A percentile compares a stretch with the other conserved stretches of the same genome.
Conservation (phyloP, 768 basidiomycete genomes). For the Phaeolepiota aurea region DNA sequence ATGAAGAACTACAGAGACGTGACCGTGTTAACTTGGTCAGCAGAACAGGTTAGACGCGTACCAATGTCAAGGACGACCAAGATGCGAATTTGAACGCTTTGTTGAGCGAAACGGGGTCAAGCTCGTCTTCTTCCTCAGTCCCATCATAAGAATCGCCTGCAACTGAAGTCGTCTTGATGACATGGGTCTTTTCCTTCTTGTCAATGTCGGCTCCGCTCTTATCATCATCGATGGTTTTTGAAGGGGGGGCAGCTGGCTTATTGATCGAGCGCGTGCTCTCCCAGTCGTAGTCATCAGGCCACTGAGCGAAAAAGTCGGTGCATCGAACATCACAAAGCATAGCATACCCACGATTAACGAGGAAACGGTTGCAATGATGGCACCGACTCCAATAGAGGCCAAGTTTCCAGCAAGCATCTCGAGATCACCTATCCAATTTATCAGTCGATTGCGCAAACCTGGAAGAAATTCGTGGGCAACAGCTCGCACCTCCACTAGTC, state of each 20-base stretch:
- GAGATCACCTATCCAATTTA: slow-evolving; percentile 18
- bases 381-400: slow-evolving; percentile 77
- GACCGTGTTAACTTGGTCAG: no score
- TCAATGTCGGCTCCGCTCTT: slow-evolving; percentile 20
- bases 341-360: slow-evolving; percentile 53
- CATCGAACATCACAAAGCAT: no score
- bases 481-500: slow-evolving; percentile 44
- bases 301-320: slow-evolving; percentile 39
- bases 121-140: slow-evolving; percentile 40
- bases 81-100: slow-evolving; percentile 80
- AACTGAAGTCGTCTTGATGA: slow-evolving; percentile 16
- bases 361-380: slow-evolving; percentile 56
- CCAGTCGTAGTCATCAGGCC: slow-evolving; percentile 82
- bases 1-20: slow-evolving; percentile 36
- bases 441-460: no score
- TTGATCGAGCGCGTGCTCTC: slow-evolving; percentile 75
- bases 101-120: slow-evolving; percentile 55
- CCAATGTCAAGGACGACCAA: slow-evolving; percentile 61
- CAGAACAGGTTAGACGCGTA: slow-evolving; percentile 25
- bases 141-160: slow-evolving; percentile 27
- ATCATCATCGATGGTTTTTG: slow-evolving; percentile 8
- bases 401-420: slow-evolving; percentile 87
- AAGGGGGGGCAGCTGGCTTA: slow-evolving; percentile 11
- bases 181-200: slow-evolving; percentile 26
- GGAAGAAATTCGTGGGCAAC: no score